These are phyloP conservation scores for Neurospora tetrasperma DNA, from an alignment of 495 filamentous ascomycete species.

Conservation along the genomic window DNA sequence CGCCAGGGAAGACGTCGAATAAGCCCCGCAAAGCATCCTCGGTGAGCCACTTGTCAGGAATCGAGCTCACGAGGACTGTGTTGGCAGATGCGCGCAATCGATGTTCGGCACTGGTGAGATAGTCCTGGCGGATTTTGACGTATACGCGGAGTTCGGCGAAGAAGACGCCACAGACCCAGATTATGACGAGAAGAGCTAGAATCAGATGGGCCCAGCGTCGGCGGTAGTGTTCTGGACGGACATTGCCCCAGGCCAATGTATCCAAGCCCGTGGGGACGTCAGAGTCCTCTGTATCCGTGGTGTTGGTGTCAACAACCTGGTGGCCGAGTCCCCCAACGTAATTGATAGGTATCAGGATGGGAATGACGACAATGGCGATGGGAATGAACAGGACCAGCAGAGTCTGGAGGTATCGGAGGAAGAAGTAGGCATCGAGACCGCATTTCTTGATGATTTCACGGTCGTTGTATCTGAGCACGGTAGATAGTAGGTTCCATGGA, in stretches of 20 bases:
- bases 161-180: conserved; percentile 81
- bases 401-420: conserved; percentile 88
- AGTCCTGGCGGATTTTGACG: conserved; percentile 87
- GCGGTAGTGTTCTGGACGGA: conserved; percentile 54
- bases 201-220: conserved; percentile 87
- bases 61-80: conserved; percentile 83
- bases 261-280: conserved; percentile 52
- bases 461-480: conserved; percentile 67
- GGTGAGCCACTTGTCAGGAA: conserved; percentile 80
- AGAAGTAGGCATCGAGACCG: conserved; percentile 96
- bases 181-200: conserved; percentile 67
- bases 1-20: conserved; percentile 96
- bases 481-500: conserved; percentile 55
- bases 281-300: conserved; percentile 1
- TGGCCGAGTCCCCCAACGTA: conserved; percentile 57
- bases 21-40: conserved; percentile 68
- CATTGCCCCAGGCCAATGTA: conserved; percentile 81
- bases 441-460: conserved; percentile 91
- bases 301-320: conserved; percentile 10
- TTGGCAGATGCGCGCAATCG: conserved; percentile 91
- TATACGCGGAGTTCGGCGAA: conserved; percentile 84
- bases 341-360: conserved; percentile 81
- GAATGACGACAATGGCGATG: conserved; percentile 66
- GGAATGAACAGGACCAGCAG: conserved; percentile 87
- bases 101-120: conserved; percentile 91